Percentiles rank a stretch among this genome's conserved stretches.
Conservation (phyloP, 2,329 filamentous ascomycete species). For the Monosporascus ibericus region DNA sequence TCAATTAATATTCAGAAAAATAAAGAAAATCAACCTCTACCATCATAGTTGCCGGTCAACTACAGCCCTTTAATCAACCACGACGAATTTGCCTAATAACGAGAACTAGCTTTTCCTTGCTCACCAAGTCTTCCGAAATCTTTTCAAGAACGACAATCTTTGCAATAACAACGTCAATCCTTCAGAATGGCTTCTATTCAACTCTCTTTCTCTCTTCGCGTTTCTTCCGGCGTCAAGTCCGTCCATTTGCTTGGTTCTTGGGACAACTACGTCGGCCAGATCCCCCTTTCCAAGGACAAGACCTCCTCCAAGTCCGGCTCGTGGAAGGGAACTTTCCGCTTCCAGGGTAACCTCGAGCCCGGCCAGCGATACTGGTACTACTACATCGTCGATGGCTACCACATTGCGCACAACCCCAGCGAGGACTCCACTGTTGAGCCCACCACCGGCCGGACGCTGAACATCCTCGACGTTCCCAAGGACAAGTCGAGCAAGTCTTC, state of each 20-base stretch:
- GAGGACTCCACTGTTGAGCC: constrained; percentile 86
- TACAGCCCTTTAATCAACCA: constrained; percentile 32
- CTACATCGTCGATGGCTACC: constrained; percentile 99
- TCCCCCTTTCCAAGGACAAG: constrained; percentile 88
- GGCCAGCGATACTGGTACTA: constrained; percentile 99
- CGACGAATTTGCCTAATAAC: constrained; percentile 34
- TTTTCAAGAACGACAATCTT: constrained; percentile 31
- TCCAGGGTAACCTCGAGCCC: constrained; percentile 82
- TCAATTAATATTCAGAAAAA: constrained; percentile 28
- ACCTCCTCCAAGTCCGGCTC: constrained; percentile 76
- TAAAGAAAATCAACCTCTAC: constrained; percentile 26
- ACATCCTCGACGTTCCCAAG: constrained; percentile 89
- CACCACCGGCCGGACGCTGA: constrained; percentile 92
- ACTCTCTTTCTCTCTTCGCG: constrained; percentile 92
- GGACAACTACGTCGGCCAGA: constrained; percentile 94
- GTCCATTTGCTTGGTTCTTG: constrained; percentile 96
- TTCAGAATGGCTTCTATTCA: constrained; percentile 81
- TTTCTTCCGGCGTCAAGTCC: constrained; percentile 93
- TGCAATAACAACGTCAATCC: constrained; percentile 30
- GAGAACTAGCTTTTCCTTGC: constrained; percentile 51
- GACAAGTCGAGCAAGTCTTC: constrained; percentile 34
- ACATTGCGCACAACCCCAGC: constrained; percentile 92
- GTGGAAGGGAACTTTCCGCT: constrained; percentile 96
- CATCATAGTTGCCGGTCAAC: constrained; percentile 45
- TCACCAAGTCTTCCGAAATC: constrained; percentile 38